Evolutionary conservation across 1,284 basidiomycete genomes (phyloP).

Genomic region (Vanrija sp.): DNA sequence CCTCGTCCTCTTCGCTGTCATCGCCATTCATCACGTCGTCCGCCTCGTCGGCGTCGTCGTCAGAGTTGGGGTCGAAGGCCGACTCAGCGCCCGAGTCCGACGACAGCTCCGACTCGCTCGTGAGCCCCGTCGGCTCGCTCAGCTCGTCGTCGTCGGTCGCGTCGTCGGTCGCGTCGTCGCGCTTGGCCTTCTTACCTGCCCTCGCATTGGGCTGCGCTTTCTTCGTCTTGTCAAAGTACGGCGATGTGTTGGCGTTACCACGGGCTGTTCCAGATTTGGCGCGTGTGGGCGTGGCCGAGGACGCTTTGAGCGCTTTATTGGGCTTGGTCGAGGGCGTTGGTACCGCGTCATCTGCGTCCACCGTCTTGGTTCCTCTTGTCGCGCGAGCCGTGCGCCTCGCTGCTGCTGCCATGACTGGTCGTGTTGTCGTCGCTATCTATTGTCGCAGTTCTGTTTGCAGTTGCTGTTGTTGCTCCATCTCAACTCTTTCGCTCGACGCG

Average conservation of each 20-base stretch:
- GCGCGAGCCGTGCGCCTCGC: neutral
- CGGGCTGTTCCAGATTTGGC: neutral
- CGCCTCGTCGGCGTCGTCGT: constrained; percentile 24
- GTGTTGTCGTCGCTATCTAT: neutral
- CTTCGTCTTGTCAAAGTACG: constrained; percentile 12
- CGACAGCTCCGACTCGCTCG: constrained; percentile 17
- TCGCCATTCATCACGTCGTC: constrained; percentile 31
- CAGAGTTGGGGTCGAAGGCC: constrained; percentile 2
- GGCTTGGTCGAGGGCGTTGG: neutral
- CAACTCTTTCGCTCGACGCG: no score
- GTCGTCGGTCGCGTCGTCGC: constrained; percentile 7
- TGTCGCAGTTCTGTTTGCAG: no score
- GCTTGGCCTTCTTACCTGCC: neutral
- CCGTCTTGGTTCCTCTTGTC: neutral
- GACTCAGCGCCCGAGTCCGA: neutral
- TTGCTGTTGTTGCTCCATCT: no score
- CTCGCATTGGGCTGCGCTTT: neutral
- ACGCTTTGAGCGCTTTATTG: neutral
- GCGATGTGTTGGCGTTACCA: constrained; percentile 10
- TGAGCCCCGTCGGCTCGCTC: constrained; percentile 35
- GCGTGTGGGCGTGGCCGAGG: neutral
- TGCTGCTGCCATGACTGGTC: neutral
- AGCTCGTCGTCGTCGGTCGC: constrained; percentile 9
- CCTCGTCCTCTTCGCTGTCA: constrained; percentile 24
- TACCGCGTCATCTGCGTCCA: neutral